Evolutionary conservation across 768 basidiomycete genomes (phyloP), one percentile per base, ranked within the genome.

Genomic region (Boletus rubroflammeus): DNA sequence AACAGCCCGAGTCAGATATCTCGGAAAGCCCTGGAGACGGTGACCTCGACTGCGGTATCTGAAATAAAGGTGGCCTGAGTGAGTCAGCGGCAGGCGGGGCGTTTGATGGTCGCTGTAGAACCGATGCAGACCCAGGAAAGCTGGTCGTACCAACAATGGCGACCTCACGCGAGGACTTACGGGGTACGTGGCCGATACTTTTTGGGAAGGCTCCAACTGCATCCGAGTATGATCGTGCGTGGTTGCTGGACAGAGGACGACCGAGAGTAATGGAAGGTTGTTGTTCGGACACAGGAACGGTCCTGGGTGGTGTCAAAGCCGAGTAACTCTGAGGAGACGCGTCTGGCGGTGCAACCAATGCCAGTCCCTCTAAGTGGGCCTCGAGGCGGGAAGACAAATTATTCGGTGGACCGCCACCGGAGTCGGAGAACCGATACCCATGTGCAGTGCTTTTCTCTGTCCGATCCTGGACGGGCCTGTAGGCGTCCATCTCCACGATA

Each of bases 331-430:
- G 73, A 15, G 78, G 77, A 9, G 82, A 76, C 58, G 82, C 83
- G 67, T 88, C 88, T 36, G 86, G 85, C 47, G 86, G 88, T 50
- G 85, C 84, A 55, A 89, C 83, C 58, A 90, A 75, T 49, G 86
- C 83, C 25, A 89, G 75, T 50, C 81, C 81, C 10, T 47, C 50
- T 15, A 52, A 62, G 59, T 70, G 72, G 35, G 74, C 70, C 51
- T 74, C 68, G 50, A 75, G 60, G 17, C 74, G 72, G 36, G 78
- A 70, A 42, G 71, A 73, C 52, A 76, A 57, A 55, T 60, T 59
- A 41, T 66, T 54, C 6, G 69, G 61, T 39, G 67, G 65, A 53
- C 65, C 61, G 62, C 67, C 62, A 69, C 50, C 57, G 54, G 55
- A 62, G 52, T 57, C 56, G 68, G 62, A 55, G 55, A 52, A 43